Conservation (phyloP, 2,329 filamentous ascomycete genomes). For the Pseudocercospora musae region DNA sequence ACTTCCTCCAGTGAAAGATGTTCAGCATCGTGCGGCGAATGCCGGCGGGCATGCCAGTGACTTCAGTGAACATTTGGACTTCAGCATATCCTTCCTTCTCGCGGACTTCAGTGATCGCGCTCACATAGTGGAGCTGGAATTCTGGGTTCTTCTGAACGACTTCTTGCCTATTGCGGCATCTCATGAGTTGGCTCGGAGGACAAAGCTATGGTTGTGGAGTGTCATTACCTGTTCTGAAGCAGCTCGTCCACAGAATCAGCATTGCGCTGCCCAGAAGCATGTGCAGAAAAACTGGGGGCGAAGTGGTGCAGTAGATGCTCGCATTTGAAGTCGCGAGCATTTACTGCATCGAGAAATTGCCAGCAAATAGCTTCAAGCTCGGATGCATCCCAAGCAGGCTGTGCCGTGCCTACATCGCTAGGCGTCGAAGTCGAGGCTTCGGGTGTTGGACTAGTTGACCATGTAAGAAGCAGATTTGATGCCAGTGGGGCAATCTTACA, state of each 20-base stretch:
- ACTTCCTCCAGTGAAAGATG: constrained; percentile 9
- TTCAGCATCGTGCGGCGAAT: constrained; percentile 8
- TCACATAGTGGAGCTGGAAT: constrained; percentile 2
- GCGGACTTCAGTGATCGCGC: not conserved
- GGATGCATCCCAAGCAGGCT: not conserved
- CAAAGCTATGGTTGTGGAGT: not conserved
- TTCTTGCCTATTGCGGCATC: not conserved
- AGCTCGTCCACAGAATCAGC: constrained; percentile 2
- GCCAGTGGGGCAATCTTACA: not conserved
- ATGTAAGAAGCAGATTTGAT: not conserved
- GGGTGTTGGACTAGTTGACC: not conserved
- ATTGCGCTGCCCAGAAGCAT: not conserved
- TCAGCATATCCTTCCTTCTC: constrained; percentile 10
- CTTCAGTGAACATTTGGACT: constrained; percentile 7
- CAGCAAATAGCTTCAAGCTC: constrained; percentile 12
- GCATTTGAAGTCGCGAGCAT: constrained; percentile 9
- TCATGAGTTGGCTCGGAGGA: not conserved
- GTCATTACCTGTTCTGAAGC: not conserved
- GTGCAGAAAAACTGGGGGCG: constrained; percentile 6
- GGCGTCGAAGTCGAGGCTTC: not conserved
- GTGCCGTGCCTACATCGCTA: not conserved
- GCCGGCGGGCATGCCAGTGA: constrained; percentile 8
- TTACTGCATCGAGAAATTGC: constrained; percentile 7
- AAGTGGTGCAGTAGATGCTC: constrained; percentile 1
- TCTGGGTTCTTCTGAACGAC: constrained; percentile 3